Conservation (phyloP, 192 early-diverging fungal species). For the Coemansia umbellata region DNA sequence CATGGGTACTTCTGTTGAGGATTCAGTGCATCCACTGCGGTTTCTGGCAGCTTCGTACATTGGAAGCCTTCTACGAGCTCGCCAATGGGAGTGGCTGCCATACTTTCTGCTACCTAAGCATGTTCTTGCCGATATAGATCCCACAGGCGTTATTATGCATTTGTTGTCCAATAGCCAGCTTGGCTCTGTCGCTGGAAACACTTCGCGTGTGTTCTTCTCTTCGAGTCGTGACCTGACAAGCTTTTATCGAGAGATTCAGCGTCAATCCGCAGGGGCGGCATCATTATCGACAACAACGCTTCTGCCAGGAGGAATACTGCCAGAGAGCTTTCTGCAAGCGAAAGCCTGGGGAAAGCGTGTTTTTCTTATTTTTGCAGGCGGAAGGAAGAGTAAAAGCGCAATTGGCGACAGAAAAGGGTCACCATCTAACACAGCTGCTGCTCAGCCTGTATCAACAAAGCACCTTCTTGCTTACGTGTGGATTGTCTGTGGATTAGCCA, state of each 20-base stretch:
- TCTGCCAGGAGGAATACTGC: conserved; percentile 21
- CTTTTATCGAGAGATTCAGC: conserved; percentile 37
- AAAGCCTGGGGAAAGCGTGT: conserved; percentile 28
- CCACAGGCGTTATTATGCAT: conserved; percentile 1
- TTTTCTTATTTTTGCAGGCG: conserved; percentile 21
- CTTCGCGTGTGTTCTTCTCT: conserved; percentile 38
- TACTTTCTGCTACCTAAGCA: conserved; percentile 12
- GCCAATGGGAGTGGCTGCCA: conserved; percentile 39
- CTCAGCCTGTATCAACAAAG: conserved; percentile 12
- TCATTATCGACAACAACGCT: conserved; percentile 4
- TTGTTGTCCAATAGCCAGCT: background rate
- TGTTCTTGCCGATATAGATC: conserved; percentile 16
- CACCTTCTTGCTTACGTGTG: conserved; percentile 35
- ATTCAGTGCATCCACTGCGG: conserved; percentile 34
- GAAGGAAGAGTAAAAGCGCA: background rate
- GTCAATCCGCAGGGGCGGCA: conserved; percentile 7
- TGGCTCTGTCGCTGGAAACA: conserved; percentile 19
- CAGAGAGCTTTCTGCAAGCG: conserved; percentile 29
- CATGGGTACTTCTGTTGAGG: conserved; percentile 31
- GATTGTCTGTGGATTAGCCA: conserved; percentile 39
- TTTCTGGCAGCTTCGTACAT: conserved; percentile 15
- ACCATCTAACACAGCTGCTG: background rate
- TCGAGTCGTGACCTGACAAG: conserved; percentile 44
- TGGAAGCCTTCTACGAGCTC: conserved; percentile 23
- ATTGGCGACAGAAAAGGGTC: background rate